Evolutionary conservation across 495 filamentous ascomycete genomes (phyloP), one percentile per base, ranked within the genome.

Genomic region (Neurospora tetrasperma): DNA sequence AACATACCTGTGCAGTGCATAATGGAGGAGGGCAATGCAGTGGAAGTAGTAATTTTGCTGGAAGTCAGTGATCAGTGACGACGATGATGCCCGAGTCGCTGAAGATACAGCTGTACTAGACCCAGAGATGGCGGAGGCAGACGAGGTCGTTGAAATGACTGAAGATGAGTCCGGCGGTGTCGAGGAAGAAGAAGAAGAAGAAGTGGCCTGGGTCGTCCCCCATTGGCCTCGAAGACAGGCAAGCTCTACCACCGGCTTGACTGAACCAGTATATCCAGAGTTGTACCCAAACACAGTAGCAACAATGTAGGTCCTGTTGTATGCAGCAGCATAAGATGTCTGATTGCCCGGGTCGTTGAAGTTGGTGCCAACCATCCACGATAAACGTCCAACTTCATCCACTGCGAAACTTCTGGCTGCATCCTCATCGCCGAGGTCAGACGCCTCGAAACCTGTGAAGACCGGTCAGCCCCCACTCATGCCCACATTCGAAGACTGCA

Each of bases 391-490:
- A 0, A 54, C 46, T 54, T 54, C 46, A 54, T 54, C 46, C 1
- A 23, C 46, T 23, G 46, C 20, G 9, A 23, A n/a, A 10, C 0
- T 0, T 48, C n/a, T 48, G 0, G 44, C 44, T 0, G 7, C 44
- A 20, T 46, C 43, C 8, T 46, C 43, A 38, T 38, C 35, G 35
- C 5, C 35, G 35, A 38, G 6, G 12, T 14, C 2, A 18, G 43
- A 46, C 7, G 43, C 43, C 7, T 3, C 1, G 4, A 2, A 23
- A 54, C 46, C 46, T 54, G 20, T 6, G 7, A 23, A 54, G 20
- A 31, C 20, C 35, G 35, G 46, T 23, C 20, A 20, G 0, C 46
- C n/a, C 0, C 46, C 0, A 54, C 0, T 23, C n/a, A 1, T 54
- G n/a, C 46, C 4, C 46, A 23, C 16, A 31, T 8, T 6, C 9